Conservation (phyloP, 179 eudicot genomes). For the Pouteria campechiana region DNA sequence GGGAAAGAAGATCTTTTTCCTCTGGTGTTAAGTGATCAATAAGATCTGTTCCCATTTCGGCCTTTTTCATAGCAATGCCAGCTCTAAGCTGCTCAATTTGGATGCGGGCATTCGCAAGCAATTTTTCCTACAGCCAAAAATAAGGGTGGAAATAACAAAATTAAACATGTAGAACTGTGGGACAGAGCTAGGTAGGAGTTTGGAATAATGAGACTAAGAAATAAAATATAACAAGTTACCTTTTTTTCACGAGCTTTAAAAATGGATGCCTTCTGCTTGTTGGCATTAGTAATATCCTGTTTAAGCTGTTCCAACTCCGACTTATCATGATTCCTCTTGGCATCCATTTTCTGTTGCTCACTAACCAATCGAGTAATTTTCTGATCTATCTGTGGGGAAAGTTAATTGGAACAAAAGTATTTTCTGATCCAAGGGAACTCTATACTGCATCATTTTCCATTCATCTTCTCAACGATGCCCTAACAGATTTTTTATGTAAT, state of each 20-base stretch:
- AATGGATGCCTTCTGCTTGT: constrained; percentile 65
- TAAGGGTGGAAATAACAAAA: too few relatives aligned
- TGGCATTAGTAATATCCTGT: constrained; percentile 68
- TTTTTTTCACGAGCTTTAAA: constrained; percentile 75
- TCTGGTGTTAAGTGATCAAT: constrained; percentile 80
- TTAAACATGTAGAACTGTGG: too few relatives aligned
- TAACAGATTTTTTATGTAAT: too few relatives aligned
- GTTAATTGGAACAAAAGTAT: constrained; percentile 38
- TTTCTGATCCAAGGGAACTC: too few relatives aligned
- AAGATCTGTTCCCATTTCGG: constrained; percentile 97
- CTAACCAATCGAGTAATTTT: constrained; percentile 64
- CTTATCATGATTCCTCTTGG: constrained; percentile 76
- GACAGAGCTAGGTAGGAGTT: neutral
- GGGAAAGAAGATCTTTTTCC: constrained; percentile 62
- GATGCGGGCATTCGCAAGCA: constrained; percentile 47
- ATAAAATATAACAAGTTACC: constrained; percentile 20
- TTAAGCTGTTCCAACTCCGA: constrained; percentile 79
- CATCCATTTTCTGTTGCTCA: constrained; percentile 91
- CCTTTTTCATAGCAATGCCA: constrained; percentile 54
- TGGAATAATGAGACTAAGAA: neutral
- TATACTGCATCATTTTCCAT: too few relatives aligned
- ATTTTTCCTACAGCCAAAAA: constrained; percentile 57
- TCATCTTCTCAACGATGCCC: too few relatives aligned
- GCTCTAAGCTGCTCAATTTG: constrained; percentile 77
- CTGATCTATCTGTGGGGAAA: constrained; percentile 65